Percentiles rank a stretch among this genome's conserved stretches.
Conservation (phyloP, 2,329 filamentous ascomycete species). For the Coniochaeta sp. region DNA sequence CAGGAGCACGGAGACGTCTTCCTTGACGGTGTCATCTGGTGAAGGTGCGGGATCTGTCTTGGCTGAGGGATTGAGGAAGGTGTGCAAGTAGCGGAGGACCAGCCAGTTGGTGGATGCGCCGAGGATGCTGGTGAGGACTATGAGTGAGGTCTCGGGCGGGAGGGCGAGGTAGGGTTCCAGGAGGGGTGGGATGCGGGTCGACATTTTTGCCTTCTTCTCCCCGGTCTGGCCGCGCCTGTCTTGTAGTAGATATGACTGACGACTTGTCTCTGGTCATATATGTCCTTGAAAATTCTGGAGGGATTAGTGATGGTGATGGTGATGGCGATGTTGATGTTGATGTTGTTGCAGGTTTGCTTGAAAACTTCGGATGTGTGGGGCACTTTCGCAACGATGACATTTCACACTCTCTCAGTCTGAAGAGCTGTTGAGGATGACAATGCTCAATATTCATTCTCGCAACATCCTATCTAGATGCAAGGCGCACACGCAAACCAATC, state of each 20-base stretch:
- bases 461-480: no score
- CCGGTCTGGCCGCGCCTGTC: not conserved
- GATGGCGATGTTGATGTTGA: no score
- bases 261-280: not conserved
- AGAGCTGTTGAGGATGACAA: no score
- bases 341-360: no score
- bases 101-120: slow-evolving; percentile 61
- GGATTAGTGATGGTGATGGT: no score
- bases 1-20: slow-evolving; percentile 49
- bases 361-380: no score
- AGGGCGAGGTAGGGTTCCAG: slow-evolving; percentile 57
- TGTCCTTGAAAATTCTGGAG: no score
- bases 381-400: no score
- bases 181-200: slow-evolving; percentile 50
- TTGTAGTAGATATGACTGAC: not conserved
- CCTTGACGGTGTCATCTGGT: not conserved
- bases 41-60: not conserved
- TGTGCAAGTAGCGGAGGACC: slow-evolving; percentile 46
- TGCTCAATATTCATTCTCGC: no score
- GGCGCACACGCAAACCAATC: no score
- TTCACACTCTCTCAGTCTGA: no score
- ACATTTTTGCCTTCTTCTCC: slow-evolving; percentile 21
- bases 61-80: slow-evolving; percentile 25
- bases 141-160: slow-evolving; percentile 50
- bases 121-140: slow-evolving; percentile 61